Base-by-base conservation (phyloP, 495 filamentous ascomycete species). In the Tuber melanosporum region DNA sequence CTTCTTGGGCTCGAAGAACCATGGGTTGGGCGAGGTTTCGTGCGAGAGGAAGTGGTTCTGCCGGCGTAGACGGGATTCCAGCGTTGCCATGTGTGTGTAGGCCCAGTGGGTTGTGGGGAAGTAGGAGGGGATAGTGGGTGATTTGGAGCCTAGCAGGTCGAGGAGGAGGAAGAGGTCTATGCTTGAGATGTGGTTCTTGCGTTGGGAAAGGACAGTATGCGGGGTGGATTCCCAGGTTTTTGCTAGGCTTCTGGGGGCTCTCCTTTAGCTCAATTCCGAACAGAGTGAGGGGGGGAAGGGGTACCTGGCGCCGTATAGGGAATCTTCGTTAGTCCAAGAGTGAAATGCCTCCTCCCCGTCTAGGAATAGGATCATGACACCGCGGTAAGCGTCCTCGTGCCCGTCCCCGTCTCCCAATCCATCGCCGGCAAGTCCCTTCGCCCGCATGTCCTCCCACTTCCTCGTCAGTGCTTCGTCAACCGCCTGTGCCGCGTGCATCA, bases 321-420 rank as follows among this genome's bases (percentile, higher is more conserved):
- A 95, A 85, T 99, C 95, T 0, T 85, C 88, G 70, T 87, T 87
- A 19, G 90, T 91, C 95, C 95, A 99, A 1, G 76, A 79, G 62
- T 88, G 82, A 84, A 97, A 98, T 2, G 95, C 94, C 85, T 99
- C 95, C 85, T 99, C 95, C 5, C 95, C 95, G 84, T 99, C 95
- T 39, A 99, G 84, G 72, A 98, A 89, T 42, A 99, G 78, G 62
- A 99, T 90, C 87, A 98, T 95, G 45, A 99, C 88, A 10, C 95
- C 95, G 81, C 89, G 90, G 42, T 75, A 76, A 73, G 79, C 73
- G 32, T 71, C 70, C 36, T 80, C 78, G 47, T 78, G 43, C 3
- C 75, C 71, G 17, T 80, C 82, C 74, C 92, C 90, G 79, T 92
- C 91, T 41, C 91, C 91, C 19, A 92, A 75, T 0, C 83, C 85